Conservation (phyloP, 768 basidiomycete genomes). For the Obba rivulosa region DNA sequence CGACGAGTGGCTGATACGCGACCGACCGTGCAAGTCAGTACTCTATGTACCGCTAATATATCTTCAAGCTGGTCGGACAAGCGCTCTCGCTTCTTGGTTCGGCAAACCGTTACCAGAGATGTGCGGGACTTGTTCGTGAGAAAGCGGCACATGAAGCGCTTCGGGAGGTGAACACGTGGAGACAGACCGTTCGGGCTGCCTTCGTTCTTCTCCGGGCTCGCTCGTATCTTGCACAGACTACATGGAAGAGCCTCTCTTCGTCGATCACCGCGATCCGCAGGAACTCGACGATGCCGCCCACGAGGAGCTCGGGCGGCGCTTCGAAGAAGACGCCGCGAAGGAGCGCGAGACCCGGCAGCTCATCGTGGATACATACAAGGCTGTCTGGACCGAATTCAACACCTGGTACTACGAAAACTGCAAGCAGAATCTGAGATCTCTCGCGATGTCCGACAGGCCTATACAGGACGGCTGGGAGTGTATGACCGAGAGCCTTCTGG, state of each 20-base stretch:
- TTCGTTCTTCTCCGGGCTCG: no score
- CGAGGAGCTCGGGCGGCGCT: neutral
- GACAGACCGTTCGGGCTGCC: no score
- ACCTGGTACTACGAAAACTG: constrained; percentile 35
- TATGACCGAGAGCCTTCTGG: no score
- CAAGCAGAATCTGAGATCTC: constrained; percentile 18
- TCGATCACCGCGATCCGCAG: neutral
- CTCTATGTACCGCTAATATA: no score
- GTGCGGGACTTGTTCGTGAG: no score
- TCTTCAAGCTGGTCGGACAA: no score
- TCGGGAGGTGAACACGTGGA: no score
- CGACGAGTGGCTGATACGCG: no score
- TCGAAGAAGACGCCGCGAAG: neutral
- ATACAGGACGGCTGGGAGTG: neutral
- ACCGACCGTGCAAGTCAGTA: no score
- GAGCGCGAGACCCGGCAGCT: neutral
- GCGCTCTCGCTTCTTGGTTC: no score
- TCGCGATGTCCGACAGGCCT: constrained; percentile 1
- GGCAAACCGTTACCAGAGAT: no score
- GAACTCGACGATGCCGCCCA: neutral
- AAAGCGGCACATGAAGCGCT: no score
- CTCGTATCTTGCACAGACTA: neutral
- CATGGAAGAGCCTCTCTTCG: neutral
- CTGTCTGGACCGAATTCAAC: constrained; percentile 43
- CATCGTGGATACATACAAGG: constrained; percentile 25